Evolutionary conservation across 306 rosid species (phyloP).

Genomic region (Fragaria iinumae): DNA sequence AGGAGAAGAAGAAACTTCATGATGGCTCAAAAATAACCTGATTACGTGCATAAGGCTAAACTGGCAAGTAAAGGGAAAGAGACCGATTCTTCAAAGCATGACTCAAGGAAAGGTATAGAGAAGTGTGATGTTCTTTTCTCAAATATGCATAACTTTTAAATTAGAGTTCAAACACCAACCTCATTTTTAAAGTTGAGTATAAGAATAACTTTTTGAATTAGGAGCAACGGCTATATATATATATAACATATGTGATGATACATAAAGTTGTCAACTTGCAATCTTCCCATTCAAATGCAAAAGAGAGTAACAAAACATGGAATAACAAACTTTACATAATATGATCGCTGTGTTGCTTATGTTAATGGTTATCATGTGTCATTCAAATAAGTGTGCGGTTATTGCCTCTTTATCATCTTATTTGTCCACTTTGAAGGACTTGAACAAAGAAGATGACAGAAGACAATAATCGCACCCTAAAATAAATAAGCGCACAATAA

Average conservation of each 20-base stretch:
- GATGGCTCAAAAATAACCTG: background rate
- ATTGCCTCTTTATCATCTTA: no score
- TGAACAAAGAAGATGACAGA: no score
- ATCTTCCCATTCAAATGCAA: background rate
- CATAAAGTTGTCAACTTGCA: background rate
- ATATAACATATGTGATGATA: background rate
- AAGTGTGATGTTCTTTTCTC: background rate
- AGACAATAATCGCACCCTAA: background rate
- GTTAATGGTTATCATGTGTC: background rate
- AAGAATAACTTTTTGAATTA: background rate
- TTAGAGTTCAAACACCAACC: slow-evolving; percentile 4
- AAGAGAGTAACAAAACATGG: no score
- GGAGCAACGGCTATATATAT: background rate
- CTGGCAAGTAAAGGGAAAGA: background rate
- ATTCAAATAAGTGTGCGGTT: no score
- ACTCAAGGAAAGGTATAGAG: slow-evolving; percentile 4
- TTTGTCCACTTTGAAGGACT: no score
- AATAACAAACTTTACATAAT: background rate
- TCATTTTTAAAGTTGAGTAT: slow-evolving; percentile 14
- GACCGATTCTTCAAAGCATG: slow-evolving; percentile 6
- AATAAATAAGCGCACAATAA: background rate
- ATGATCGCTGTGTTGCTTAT: no score
- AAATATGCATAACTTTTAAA: background rate
- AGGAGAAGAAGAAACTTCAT: background rate
- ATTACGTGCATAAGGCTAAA: background rate